Evolutionary conservation across 306 rosid species (phyloP).

Genomic region (Erythrophleum fordii): DNA sequence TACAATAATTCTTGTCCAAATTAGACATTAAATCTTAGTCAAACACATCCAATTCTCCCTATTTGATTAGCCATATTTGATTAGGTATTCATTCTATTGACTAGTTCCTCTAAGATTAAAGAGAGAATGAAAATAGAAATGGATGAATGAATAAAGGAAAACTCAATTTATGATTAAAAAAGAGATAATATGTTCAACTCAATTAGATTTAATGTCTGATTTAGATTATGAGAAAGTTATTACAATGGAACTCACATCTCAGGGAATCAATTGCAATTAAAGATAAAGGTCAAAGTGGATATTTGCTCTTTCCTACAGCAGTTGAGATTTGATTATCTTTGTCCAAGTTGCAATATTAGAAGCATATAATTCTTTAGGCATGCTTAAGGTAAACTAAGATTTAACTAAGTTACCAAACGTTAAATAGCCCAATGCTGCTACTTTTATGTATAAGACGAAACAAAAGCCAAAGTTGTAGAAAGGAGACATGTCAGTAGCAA

Average conservation of each 20-base stretch:
- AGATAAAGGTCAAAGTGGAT: neutral
- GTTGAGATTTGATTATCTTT: conserved; percentile 25
- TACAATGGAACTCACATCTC: too few relatives aligned
- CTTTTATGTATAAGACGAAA: conserved; percentile 56
- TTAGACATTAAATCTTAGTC: too few relatives aligned
- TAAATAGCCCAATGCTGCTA: conserved; percentile 58
- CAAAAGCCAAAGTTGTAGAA: conserved; percentile 65
- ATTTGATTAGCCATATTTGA: too few relatives aligned
- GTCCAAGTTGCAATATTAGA: conserved; percentile 83
- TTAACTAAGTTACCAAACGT: conserved; percentile 62
- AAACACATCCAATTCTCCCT: too few relatives aligned
- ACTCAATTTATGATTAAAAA: too few relatives aligned
- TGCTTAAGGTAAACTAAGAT: conserved; percentile 81
- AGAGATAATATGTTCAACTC: neutral
- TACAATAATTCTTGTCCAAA: neutral
- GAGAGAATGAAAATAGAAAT: neutral
- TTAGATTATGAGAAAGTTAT: too few relatives aligned
- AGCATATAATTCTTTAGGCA: conserved; percentile 69
- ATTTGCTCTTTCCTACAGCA: neutral
- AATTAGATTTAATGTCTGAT: too few relatives aligned
- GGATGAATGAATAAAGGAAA: neutral
- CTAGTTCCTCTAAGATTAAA: neutral
- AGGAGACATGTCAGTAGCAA: conserved; percentile 8
- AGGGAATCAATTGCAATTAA: neutral
- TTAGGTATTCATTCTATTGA: neutral